Base-by-base conservation (phyloP, 257 asterid species). In the Nicotiana noctiflora region DNA sequence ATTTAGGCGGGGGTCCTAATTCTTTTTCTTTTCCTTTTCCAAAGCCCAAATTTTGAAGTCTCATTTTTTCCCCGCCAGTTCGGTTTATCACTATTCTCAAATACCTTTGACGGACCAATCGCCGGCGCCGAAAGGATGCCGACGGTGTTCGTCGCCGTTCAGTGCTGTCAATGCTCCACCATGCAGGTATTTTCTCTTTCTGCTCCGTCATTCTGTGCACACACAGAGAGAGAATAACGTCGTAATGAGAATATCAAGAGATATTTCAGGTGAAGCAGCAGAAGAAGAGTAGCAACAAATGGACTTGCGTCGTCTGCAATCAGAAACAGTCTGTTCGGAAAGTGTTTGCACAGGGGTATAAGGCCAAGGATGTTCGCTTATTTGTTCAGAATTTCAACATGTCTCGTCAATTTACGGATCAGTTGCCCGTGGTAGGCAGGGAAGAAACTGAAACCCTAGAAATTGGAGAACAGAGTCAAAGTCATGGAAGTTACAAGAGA, bases 221-320 rank as follows among this genome's bases (percentile, higher is more conserved):
- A 7, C 10, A 68, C n/a, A 68, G 5, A 53, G 7, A 21, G 34
- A 44, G 23, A 67, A 37, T n/a, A 9, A 67, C 25, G n/a, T 53
- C 0, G 55, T 37, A n/a, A 32, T 25, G 59, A 37, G 8, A 56
- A 46, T 8, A n/a, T 72, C 44, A 37, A 37, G 55, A 11, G 31
- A 19, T 4, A 31, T 78, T 65, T 40, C 90, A 95, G 99, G 98
- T 95, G 90, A 93, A 93, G 96, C 98, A 95, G 92, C 88, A 86
- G 93, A 95, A 91, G 89, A 95, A 92, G 94, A 92, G 97, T 84
- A 87, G 92, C 89, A 93, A 91, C 84, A 91, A 87, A 75, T 95
- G 99, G 99, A 86, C 15, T 82, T 95, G 99, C 87, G 97, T 89
- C 23, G 95, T 92, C 56, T 95, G 99, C 88, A 91, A 94, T 84